phyloP scores from a whole-genome alignment of 257 asterid genomes.

The Petrea volubilis region DNA sequence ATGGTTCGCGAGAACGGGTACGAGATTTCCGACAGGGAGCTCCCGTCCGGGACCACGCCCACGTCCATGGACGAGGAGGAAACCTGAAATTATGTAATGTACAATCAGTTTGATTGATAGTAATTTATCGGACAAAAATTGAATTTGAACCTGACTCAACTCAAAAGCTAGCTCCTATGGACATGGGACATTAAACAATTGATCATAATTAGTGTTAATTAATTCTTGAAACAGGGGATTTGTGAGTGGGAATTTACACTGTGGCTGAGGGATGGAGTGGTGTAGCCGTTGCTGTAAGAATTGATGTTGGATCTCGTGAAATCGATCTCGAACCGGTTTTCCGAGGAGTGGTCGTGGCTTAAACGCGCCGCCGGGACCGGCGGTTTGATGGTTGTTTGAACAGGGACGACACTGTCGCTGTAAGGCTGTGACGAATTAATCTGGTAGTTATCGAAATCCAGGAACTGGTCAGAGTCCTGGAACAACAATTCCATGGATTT shows the following conservation, averaged over 20 bases:
- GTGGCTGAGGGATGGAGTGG: slow-evolving; percentile 58
- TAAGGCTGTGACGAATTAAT: slow-evolving; percentile 36
- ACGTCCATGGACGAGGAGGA: slow-evolving; percentile 83
- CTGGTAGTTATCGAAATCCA: slow-evolving; percentile 60
- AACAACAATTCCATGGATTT: slow-evolving; percentile 60
- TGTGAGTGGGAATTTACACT: slow-evolving; percentile 56
- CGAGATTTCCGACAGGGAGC: slow-evolving; percentile 62
- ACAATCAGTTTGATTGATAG: background rate
- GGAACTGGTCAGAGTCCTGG: slow-evolving; percentile 55
- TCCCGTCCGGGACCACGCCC: slow-evolving; percentile 82
- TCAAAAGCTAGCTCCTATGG: too few species aligned
- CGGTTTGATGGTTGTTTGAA: slow-evolving; percentile 43
- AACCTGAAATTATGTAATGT: slow-evolving; percentile 42
- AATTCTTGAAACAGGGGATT: background rate
- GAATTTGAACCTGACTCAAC: too few species aligned
- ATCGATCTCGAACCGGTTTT: slow-evolving; percentile 62
- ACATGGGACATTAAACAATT: too few species aligned
- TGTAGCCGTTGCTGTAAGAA: slow-evolving; percentile 55
- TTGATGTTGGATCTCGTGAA: slow-evolving; percentile 57
- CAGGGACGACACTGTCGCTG: slow-evolving; percentile 81
- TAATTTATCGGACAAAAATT: too few species aligned
- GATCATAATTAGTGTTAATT: too few species aligned
- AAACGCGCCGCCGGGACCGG: slow-evolving; percentile 30
- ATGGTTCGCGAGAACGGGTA: slow-evolving; percentile 37
- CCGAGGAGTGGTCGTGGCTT: slow-evolving; percentile 35